These are phyloP conservation scores for Coniochaeta ligniaria DNA, from an alignment of 2,329 filamentous ascomycete species.

Conservation along the genomic window DNA sequence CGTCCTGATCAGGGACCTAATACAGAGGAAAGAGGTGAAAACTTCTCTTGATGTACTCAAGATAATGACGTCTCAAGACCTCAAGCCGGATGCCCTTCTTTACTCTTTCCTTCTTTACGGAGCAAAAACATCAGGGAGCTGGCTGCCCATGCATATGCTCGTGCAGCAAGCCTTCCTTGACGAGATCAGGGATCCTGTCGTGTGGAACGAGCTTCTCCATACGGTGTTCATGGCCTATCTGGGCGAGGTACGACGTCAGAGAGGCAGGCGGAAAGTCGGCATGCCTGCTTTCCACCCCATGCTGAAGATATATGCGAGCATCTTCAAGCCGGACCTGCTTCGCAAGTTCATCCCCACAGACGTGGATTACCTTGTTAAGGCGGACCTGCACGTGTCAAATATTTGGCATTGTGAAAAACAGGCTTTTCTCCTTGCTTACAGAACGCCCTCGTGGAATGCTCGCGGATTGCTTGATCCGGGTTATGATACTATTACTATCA, in stretches of 20 bases:
- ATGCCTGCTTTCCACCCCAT: constrained; percentile 37
- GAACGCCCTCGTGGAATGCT: constrained; percentile 9
- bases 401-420: constrained; percentile 8
- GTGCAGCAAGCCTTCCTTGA: constrained; percentile 43
- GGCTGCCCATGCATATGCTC: constrained; percentile 45
- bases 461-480: constrained; percentile 24
- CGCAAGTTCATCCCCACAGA: constrained; percentile 23
- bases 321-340: constrained; percentile 39
- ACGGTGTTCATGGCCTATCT: constrained; percentile 37
- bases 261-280: constrained; percentile 18
- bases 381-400: background rate
- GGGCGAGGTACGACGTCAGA: constrained; percentile 27
- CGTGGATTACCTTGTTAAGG: background rate
- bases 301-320: constrained; percentile 40
- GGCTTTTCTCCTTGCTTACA: constrained; percentile 7
- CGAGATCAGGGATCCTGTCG: constrained; percentile 36
- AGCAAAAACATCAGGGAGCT: constrained; percentile 52
- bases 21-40: constrained; percentile 53
- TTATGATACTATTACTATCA: constrained; percentile 32
- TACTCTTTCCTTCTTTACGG: constrained; percentile 65
- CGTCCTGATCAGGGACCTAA: constrained; percentile 64
- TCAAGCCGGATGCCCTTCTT: constrained; percentile 58
- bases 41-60: constrained; percentile 60
- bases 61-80: constrained; percentile 49
- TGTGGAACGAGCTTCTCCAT: constrained; percentile 47